Conservation (phyloP, 2,329 filamentous ascomycete species). For the Cadophora malorum region DNA sequence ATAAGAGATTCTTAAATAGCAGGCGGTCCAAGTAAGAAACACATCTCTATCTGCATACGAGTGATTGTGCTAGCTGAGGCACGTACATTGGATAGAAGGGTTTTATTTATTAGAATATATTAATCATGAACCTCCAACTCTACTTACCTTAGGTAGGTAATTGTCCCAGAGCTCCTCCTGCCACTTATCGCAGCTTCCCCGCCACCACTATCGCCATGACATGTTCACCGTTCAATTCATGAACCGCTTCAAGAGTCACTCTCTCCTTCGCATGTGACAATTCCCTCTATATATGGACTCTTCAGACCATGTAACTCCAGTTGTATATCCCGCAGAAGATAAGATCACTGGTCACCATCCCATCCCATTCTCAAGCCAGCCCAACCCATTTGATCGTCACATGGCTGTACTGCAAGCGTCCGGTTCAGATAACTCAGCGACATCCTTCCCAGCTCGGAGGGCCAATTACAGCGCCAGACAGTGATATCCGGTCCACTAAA, state of each 20-base stretch:
- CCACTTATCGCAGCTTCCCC: slow-evolving; percentile 13
- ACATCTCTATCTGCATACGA: background rate
- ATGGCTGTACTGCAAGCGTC: slow-evolving; percentile 11
- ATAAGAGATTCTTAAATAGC: background rate
- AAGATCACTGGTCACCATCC: slow-evolving; percentile 1
- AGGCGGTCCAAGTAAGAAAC: background rate
- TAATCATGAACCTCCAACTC: no score
- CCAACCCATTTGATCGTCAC: slow-evolving; percentile 18
- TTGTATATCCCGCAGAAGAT: background rate
- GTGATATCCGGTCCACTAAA: slow-evolving; percentile 2
- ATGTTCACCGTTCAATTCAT: background rate
- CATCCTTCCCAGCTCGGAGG: background rate
- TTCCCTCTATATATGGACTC: background rate
- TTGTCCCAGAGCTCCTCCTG: background rate
- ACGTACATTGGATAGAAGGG: no score
- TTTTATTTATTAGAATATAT: no score
- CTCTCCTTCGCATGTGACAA: background rate
- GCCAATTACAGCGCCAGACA: slow-evolving; percentile 13
- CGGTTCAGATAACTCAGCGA: slow-evolving; percentile 20
- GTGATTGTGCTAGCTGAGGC: background rate
- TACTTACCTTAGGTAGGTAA: no score
- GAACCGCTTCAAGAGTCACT: background rate
- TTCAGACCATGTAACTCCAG: background rate
- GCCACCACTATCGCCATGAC: background rate
- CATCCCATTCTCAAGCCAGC: background rate